Conservation (phyloP, 129 eudicot species). For the Escallonia herrerae region DNA sequence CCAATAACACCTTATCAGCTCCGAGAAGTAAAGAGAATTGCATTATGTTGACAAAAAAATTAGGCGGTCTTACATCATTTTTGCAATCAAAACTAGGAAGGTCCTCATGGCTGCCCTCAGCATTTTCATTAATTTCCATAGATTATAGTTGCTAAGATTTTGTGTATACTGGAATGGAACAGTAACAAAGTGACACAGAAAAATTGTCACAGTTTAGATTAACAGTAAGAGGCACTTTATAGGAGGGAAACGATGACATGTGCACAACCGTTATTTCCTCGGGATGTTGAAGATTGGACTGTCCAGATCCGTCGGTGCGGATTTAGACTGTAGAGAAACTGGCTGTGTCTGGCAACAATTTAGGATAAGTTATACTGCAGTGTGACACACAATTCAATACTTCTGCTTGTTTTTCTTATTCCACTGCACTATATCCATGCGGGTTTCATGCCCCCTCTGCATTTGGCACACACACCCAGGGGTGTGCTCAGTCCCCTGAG, state of each 20-base stretch:
- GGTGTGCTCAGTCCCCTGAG: too few species aligned
- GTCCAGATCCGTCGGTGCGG: conserved; percentile 8
- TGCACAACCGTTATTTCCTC: conserved; percentile 3
- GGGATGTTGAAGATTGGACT: conserved; percentile 4
- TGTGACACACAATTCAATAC: background rate
- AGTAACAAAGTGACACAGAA: background rate
- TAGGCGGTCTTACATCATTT: conserved; percentile 1
- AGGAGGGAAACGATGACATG: conserved; percentile 9
- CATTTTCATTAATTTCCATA: background rate
- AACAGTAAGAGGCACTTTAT: conserved; percentile 1
- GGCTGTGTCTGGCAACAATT: background rate
- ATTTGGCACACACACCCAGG: conserved; percentile 2
- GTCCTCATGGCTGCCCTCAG: background rate
- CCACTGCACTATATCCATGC: background rate
- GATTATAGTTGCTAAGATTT: background rate
- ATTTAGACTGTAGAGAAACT: background rate
- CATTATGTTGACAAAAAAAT: conserved; percentile 3
- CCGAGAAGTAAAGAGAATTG: conserved; percentile 14
- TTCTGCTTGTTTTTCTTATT: background rate
- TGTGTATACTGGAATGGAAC: background rate
- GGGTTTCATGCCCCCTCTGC: background rate
- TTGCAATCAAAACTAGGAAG: background rate
- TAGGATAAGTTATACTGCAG: background rate
- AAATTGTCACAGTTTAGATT: background rate
- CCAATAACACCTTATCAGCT: conserved; percentile 18